Evolutionary conservation across 2,329 filamentous ascomycete genomes (phyloP).

Genomic region (Pezizomycotina sp.): DNA sequence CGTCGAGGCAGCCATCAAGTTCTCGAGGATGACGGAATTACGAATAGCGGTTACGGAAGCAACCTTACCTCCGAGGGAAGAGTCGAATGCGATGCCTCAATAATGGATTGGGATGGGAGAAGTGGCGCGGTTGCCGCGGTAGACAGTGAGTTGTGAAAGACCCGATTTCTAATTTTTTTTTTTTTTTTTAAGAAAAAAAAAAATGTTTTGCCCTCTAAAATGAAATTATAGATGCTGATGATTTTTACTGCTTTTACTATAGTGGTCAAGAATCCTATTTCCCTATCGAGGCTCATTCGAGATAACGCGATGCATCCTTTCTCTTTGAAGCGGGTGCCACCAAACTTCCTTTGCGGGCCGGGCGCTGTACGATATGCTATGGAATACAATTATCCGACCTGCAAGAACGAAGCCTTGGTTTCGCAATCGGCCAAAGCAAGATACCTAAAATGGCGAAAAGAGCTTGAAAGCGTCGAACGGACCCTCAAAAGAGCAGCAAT

Average conservation of each 20-base stretch:
- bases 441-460: slow-evolving; percentile 54
- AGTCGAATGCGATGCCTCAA: slow-evolving; percentile 86
- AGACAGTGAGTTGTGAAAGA: slow-evolving; percentile 46
- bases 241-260: slow-evolving; percentile 18
- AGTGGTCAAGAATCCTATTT: slow-evolving; percentile 90
- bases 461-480: slow-evolving; percentile 47
- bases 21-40: slow-evolving; percentile 87
- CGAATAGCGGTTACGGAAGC: slow-evolving; percentile 90
- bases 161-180: slow-evolving; percentile 1
- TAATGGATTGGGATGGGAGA: slow-evolving; percentile 78
- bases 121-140: slow-evolving; percentile 90
- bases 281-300: slow-evolving; percentile 65
- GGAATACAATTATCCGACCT: slow-evolving; percentile 55
- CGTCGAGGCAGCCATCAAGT: slow-evolving; percentile 72
- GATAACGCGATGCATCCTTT: slow-evolving; percentile 59
- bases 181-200: background rate
- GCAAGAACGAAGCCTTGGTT: slow-evolving; percentile 62
- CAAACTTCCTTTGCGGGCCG: slow-evolving; percentile 73
- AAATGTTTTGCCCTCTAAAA: background rate
- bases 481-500: slow-evolving; percentile 36
- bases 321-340: slow-evolving; percentile 76
- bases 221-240: background rate
- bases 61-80: slow-evolving; percentile 80
- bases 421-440: slow-evolving; percentile 64
- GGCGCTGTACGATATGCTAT: slow-evolving; percentile 77